These are phyloP conservation scores for Miscanthus lutarioriparius DNA, from an alignment of 176 grass and related monocot species.

Conservation along the genomic window DNA sequence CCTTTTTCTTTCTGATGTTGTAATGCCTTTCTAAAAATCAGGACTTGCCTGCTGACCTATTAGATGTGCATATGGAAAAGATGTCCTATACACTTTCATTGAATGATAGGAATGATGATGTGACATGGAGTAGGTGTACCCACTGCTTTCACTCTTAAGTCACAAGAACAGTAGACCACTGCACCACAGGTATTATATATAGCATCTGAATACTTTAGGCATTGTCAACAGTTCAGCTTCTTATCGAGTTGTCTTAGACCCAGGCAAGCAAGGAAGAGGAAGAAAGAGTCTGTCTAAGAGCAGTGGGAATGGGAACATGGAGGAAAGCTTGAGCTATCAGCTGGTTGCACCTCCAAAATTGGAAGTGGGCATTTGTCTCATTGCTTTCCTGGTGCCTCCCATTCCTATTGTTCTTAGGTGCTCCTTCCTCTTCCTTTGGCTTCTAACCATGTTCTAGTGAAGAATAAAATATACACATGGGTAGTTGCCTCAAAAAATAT, in stretches of 20 bases:
- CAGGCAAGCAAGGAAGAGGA: neutral
- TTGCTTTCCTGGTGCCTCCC: constrained; percentile 28
- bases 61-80: neutral
- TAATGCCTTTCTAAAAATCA: neutral
- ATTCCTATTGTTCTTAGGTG: constrained; percentile 20
- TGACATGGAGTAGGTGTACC: neutral
- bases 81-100: neutral
- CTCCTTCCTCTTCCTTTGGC: constrained; percentile 28
- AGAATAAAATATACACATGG: neutral
- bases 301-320: constrained; percentile 18
- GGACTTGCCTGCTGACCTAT: neutral
- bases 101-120: neutral
- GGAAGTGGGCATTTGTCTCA: too few species aligned
- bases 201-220: neutral
- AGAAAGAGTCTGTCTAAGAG: constrained; percentile 1
- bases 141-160: neutral
- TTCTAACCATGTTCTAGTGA: neutral
- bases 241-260: neutral
- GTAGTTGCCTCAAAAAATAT: neutral
- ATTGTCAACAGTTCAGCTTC: neutral
- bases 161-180: neutral
- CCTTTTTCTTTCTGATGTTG: neutral
- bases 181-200: neutral
- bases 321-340: constrained; percentile 7
- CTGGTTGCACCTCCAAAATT: neutral